Evolutionary conservation across 345 rosid genomes (phyloP), one percentile per base, ranked within the genome.

Genomic region (Dipteronia sinensis): DNA sequence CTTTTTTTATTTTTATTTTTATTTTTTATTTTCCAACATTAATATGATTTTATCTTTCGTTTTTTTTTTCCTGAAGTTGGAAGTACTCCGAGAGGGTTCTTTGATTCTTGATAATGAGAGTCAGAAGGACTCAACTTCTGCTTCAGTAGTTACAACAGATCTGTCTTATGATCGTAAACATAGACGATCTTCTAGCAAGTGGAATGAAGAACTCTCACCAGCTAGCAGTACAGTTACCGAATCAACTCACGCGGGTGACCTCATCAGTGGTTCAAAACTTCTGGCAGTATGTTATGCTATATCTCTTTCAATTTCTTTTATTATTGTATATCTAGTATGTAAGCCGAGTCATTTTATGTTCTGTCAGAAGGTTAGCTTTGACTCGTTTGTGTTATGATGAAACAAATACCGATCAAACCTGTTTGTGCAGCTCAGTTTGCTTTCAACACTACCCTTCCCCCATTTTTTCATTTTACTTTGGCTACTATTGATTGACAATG

Each of bases 121-220:
- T 80, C 85, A 81, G 70, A 85, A 86, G 73, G 90, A 85, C 51
- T 83, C 90, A 69, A 76, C 80, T 61, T 85, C 93, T n/a, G 79
- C 85, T 64, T 83, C 86, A 74, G 86, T 75, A 65, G 73, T 86
- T 76, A 69, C 87, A 75, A 80, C 85, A 29, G 97, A 91, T 79
- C 72, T 82, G 69, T 86, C 94, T 83, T 66, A 53, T 76, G 91
- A 89, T 82, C 83, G 80, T 67, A 88, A 85, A 61, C 97, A 89
- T 84, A 85, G 76, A 80, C 86, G 91, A 83, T 89, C 92, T 76
- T 88, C 94, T 71, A 90, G 97, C 93, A 90, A 85, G 88, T 83
- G 89, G 88, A 93, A 90, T 86, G 91, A 85, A 38, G 97, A 97
- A 75, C 82, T 90, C 80, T 91, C 95, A 62, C 87, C 91, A 25